Base-by-base conservation (phyloP, 768 basidiomycete species). In the Tubosaeta sp. region DNA sequence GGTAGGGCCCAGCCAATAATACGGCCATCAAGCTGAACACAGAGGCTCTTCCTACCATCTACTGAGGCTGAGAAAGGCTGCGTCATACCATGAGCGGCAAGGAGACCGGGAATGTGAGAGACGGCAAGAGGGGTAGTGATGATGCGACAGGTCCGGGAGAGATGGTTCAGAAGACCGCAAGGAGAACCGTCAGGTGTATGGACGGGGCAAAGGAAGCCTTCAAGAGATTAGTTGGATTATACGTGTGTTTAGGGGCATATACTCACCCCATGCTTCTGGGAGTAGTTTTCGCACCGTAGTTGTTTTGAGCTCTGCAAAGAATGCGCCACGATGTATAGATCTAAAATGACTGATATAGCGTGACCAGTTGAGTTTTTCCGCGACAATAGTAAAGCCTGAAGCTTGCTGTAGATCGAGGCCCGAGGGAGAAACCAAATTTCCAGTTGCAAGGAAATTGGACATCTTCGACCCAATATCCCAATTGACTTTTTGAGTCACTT, bases 101-200 rank as follows among this genome's bases (percentile, higher is more conserved):
- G 84, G 41, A 98, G 80, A 12, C 78, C 71, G 16, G 94, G 92
- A 31, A 99, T 82, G 58, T 93, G 84, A 13, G 83, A 74, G 34
- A 88, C 84, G 25, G 84, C 65, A 18, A 97, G 78, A 3, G 86
- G 80, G 9, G 78, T 60, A 16, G 94, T 95, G 58, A 93, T 78
- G 57, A 99, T 88, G 52, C 91, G 87, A 71, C 96, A 99, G 13
- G 89, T 86, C 60, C 92, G 84, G 25, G 94, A 90, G 34, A 99
- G 80, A 67, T 99, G 96, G 71, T 98, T 99, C 50, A 99, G 82
- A 13, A 99, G 81, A 69, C 96, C 96, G 69, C 96, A 99, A 10
- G 96, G 96, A 12, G 94, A 81, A 58, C 96, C 96, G 76, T 99
- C 96, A 18, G 96, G 96, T 1, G 96, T 99, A 65, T 99, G 96